Percentiles rank a stretch among this genome's conserved stretches.
phyloP scores from a whole-genome alignment of 768 basidiomycete species.

The Auriscalpium vulgare region DNA sequence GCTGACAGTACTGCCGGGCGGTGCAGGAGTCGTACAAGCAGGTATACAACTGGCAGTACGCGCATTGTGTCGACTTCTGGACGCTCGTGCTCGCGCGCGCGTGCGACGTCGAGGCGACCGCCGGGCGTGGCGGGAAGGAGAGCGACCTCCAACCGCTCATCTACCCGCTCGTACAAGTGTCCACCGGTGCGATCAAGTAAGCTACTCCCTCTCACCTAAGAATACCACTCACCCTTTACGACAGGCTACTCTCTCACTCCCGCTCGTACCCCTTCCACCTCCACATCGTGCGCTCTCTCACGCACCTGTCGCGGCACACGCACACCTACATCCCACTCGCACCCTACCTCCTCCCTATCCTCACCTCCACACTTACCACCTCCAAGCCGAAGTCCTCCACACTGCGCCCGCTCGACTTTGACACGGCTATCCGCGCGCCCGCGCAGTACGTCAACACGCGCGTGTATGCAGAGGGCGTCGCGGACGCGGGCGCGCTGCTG shows the following conservation, averaged over 20 bases:
- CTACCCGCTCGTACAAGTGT: constrained; percentile 92
- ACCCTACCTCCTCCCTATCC: constrained; percentile 79
- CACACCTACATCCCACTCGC: constrained; percentile 81
- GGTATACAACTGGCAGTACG: constrained; percentile 99
- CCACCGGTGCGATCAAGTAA: constrained; percentile 87
- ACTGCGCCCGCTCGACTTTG: constrained; percentile 82
- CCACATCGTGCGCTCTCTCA: constrained; percentile 81
- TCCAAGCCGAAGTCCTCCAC: constrained; percentile 78
- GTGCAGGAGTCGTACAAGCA: constrained; percentile 80
- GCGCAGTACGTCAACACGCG: constrained; percentile 84
- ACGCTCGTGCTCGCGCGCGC: constrained; percentile 76
- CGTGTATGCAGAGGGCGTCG: constrained; percentile 73
- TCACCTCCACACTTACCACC: constrained; percentile 63
- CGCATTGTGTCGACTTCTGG: constrained; percentile 97
- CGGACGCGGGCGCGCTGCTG: constrained; percentile 74
- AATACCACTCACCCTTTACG: background rate
- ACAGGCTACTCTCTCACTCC: constrained; percentile 80
- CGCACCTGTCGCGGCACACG: constrained; percentile 79
- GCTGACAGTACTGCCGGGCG: background rate
- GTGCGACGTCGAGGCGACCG: constrained; percentile 53
- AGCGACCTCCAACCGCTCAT: constrained; percentile 84
- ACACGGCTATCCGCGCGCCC: constrained; percentile 79
- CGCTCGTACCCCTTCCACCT: constrained; percentile 95
- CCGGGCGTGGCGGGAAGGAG: constrained; percentile 44
- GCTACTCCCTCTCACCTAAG: constrained; percentile 20